These are phyloP conservation scores for Trypanosoma lewisi DNA, from an alignment of 208 protist genomes.

Conservation along the genomic window DNA sequence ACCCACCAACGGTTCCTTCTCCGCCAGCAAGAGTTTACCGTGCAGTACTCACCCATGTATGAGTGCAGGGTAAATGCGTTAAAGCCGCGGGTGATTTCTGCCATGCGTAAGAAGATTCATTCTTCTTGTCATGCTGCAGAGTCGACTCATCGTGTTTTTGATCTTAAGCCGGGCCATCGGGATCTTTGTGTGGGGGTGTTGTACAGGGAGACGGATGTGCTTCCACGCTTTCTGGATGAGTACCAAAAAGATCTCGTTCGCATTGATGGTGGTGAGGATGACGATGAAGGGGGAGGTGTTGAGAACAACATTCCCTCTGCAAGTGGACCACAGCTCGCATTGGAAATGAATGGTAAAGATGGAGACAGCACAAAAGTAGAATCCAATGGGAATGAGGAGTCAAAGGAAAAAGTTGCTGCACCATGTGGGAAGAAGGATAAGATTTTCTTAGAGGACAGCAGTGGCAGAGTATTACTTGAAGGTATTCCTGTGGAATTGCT, in stretches of 20 bases:
- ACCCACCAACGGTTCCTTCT: slow-evolving; percentile 82
- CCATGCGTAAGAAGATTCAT: slow-evolving; percentile 32
- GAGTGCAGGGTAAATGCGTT: slow-evolving; percentile 60
- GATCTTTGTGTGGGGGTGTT: slow-evolving; percentile 74
- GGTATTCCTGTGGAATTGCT: slow-evolving; percentile 51
- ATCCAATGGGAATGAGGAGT: slow-evolving; percentile 21
- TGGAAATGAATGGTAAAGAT: slow-evolving; percentile 22
- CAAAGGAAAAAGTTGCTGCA: slow-evolving; percentile 39
- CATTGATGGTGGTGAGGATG: slow-evolving; percentile 81
- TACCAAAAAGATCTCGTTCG: slow-evolving; percentile 84
- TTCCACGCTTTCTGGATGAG: slow-evolving; percentile 84
- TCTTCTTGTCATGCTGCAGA: neutral
- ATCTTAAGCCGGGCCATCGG: slow-evolving; percentile 53
- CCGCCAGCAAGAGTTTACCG: slow-evolving; percentile 63
- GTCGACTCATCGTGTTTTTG: slow-evolving; percentile 47
- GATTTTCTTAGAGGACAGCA: slow-evolving; percentile 81
- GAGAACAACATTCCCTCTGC: slow-evolving; percentile 11
- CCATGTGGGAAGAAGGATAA: slow-evolving; percentile 62
- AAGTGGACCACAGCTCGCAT: slow-evolving; percentile 15
- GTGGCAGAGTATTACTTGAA: slow-evolving; percentile 64
- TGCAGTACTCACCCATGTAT: slow-evolving; percentile 89
- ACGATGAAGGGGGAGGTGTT: slow-evolving; percentile 19
- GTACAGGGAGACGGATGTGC: slow-evolving; percentile 90
- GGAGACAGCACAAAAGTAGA: slow-evolving; percentile 12
- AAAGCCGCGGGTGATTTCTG: slow-evolving; percentile 28